Evolutionary conservation across 106 monocot species (phyloP).

Genomic region (Dioscorea alata): DNA sequence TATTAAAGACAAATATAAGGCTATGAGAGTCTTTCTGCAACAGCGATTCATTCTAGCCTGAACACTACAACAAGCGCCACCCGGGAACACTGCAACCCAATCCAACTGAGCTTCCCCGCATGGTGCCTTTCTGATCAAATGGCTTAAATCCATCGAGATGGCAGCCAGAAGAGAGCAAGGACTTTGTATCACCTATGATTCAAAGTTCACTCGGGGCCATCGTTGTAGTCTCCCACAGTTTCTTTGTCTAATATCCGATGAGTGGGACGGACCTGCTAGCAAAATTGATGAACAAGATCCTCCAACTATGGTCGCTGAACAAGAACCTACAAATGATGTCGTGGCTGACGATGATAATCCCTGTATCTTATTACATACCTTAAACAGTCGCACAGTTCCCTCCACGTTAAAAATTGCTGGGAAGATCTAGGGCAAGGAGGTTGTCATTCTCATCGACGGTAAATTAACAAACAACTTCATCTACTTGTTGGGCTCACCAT

Average conservation of each 20-base stretch:
- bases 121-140: too few species aligned
- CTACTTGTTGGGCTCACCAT: background rate
- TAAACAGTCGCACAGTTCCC: background rate
- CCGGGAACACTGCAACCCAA: too few species aligned
- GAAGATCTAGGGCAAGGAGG: too few species aligned
- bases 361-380: background rate
- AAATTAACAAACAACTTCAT: background rate
- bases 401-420: background rate
- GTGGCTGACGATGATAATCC: background rate
- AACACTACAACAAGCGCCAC: background rate
- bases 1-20: background rate
- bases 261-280: background rate
- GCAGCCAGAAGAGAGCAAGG: background rate
- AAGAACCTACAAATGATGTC: background rate
- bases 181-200: background rate
- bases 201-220: background rate
- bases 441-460: too few species aligned
- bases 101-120: too few species aligned
- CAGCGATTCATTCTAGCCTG: too few species aligned
- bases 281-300: background rate
- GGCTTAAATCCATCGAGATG: background rate
- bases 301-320: background rate
- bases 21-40: too few species aligned
- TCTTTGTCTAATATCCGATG: background rate
- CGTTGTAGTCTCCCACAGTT: background rate